Base-by-base conservation (phyloP, 2,329 filamentous ascomycete genomes). In the Scytalidium sp. region DNA sequence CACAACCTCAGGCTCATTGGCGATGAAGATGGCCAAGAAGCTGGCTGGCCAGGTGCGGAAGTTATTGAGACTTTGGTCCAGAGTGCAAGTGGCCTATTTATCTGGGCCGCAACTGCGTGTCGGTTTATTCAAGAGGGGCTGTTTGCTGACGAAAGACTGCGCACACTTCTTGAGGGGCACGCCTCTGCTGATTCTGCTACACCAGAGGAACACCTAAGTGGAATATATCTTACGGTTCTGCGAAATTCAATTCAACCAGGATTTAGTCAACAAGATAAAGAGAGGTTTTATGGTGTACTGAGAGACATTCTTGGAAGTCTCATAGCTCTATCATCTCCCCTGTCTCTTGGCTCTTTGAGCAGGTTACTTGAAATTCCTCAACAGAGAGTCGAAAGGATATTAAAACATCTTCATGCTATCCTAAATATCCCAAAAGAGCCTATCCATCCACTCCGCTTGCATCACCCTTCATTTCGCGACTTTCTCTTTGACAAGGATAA, bases 61-160 rank as follows among this genome's bases (percentile, higher is more conserved):
- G 3, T 17, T 22, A 17, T 45, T 13, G 8, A 29, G 25, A 29
- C 13, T 29, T 13, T 65, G 4, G 54, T 57, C 29, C 20, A 51
- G 22, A 55, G 44, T 27, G 55, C 61, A 1, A 44, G 32, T 47
- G 42, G 56, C 3, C 51, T 64, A 21, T 65, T 65, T 47, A 64
- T 64, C 25, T 64, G 53, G 48, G 57, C 60, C 20, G 52, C 56
- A 29, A 64, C 60, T 9, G 49, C 56, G 11, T 66, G 60, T 51
- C 60, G 57, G 13, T 65, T 62, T 40, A 52, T 65, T 29, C 8
- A 29, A 29, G 25, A 29, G 13, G 25, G 25, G 25, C 25, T 13
- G 13, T 29, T 13, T 13, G 25, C 13, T 29, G 13, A 29, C 7
- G 13, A 29, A 29, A 13, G 13, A 8, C 7, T 13, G 7, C 25